These are phyloP conservation scores for Nitzschia sp. DNA, from an alignment of 108 stramenopile species.

Conservation along the genomic window DNA sequence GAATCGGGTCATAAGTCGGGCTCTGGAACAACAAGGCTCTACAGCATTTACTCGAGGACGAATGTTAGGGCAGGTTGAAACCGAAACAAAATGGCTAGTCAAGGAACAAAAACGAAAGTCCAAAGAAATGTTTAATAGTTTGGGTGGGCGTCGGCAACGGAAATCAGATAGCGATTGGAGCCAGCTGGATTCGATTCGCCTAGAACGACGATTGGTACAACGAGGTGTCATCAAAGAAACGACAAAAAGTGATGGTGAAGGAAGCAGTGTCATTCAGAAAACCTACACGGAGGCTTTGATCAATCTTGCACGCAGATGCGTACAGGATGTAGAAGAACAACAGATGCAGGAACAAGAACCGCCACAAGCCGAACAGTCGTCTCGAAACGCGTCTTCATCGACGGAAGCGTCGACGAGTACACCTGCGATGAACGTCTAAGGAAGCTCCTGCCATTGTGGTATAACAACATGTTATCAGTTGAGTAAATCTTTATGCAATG, in stretches of 20 bases:
- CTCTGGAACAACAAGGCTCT: constrained; percentile 58
- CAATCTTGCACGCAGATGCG: constrained; percentile 22
- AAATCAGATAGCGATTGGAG: constrained; percentile 71
- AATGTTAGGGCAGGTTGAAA: constrained; percentile 67
- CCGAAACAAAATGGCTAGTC: constrained; percentile 69
- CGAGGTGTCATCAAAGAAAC: constrained; percentile 31
- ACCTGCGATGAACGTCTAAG: too few species aligned
- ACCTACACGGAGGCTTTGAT: constrained; percentile 16
- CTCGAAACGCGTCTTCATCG: background rate
- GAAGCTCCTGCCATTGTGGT: too few species aligned
- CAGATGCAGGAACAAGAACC: background rate
- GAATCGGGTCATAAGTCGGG: constrained; percentile 53
- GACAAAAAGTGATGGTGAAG: constrained; percentile 4
- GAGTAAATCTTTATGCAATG: too few species aligned
- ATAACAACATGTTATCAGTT: too few species aligned
- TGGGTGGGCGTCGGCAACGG: constrained; percentile 9
- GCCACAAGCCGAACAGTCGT: background rate
- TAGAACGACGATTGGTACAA: constrained; percentile 52
- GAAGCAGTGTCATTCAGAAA: constrained; percentile 5
- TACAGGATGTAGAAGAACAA: constrained; percentile 8
- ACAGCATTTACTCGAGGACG: constrained; percentile 73
- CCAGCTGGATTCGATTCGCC: constrained; percentile 42
- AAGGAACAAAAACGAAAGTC: constrained; percentile 55
- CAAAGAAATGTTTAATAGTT: constrained; percentile 38
- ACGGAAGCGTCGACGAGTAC: too few species aligned